Percentiles rank a stretch among this genome's conserved stretches.
Evolutionary conservation across 768 basidiomycete genomes (phyloP).

Genomic region (Pisolithus marmoratus): DNA sequence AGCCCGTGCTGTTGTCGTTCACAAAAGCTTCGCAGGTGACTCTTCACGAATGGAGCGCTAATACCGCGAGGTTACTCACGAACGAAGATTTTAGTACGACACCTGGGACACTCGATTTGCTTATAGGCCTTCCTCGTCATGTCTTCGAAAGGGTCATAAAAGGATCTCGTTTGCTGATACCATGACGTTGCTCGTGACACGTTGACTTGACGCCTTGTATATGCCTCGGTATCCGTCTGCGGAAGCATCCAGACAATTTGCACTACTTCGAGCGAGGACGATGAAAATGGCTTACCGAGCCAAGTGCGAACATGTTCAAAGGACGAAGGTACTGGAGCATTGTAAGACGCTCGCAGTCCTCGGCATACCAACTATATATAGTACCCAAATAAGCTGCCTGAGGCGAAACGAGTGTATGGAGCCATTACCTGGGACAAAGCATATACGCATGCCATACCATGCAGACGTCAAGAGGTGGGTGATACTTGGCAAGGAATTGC

Average conservation of each 20-base stretch:
- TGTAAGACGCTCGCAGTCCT: constrained; percentile 28
- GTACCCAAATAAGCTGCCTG: not conserved
- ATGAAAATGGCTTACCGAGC: constrained; percentile 18
- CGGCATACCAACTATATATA: constrained; percentile 24
- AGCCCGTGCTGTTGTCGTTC: constrained; percentile 39
- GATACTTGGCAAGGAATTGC: constrained; percentile 18
- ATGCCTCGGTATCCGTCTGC: constrained; percentile 22
- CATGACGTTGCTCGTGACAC: constrained; percentile 13
- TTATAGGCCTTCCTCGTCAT: constrained; percentile 18
- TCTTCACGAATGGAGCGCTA: not conserved
- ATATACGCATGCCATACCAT: constrained; percentile 41
- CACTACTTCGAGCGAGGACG: not conserved
- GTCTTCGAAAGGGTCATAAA: constrained; percentile 34
- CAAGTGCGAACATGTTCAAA: constrained; percentile 23
- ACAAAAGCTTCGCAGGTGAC: constrained; percentile 34
- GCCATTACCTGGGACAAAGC: constrained; percentile 30
- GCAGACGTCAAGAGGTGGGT: constrained; percentile 36
- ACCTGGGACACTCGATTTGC: constrained; percentile 31
- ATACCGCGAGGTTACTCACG: constrained; percentile 23
- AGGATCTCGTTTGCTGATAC: constrained; percentile 20
- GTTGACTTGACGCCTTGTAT: constrained; percentile 11
- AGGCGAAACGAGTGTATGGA: not conserved
- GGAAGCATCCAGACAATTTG: not conserved
- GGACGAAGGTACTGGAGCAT: constrained; percentile 19
- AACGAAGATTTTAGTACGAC: constrained; percentile 21